Percentiles rank a stretch among this genome's conserved stretches.
Conservation (phyloP, 2,329 filamentous ascomycete species). For the Penicillium expansum region DNA sequence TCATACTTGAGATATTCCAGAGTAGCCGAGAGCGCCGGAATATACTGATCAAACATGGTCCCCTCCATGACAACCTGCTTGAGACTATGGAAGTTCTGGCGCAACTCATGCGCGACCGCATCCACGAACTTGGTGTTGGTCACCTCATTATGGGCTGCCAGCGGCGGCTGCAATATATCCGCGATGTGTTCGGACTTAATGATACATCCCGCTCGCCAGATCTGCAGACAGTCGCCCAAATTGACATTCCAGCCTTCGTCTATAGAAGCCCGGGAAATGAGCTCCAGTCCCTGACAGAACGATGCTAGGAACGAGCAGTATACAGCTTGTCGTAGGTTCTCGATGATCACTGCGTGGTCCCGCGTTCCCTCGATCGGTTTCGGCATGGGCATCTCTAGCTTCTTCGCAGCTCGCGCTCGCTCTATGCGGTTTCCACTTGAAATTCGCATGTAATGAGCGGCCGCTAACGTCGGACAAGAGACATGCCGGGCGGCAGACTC, state of each 20-base stretch:
- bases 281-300: conserved; percentile 64
- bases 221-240: conserved; percentile 45
- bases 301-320: conserved; percentile 61
- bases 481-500: conserved; percentile 62
- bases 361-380: conserved; percentile 30
- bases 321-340: conserved; percentile 59
- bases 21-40: conserved; percentile 60
- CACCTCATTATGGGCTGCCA: conserved; percentile 26
- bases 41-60: conserved; percentile 57
- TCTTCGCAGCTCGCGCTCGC: conserved; percentile 52
- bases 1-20: conserved; percentile 67
- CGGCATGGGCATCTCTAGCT: conserved; percentile 45
- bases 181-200: conserved; percentile 66
- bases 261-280: conserved; percentile 59
- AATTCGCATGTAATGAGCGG: conserved; percentile 61
- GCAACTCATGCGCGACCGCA: conserved; percentile 54
- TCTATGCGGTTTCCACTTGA: conserved; percentile 61
- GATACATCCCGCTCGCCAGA: conserved; percentile 70
- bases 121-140: conserved; percentile 43
- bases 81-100: conserved; percentile 49
- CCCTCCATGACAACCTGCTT: conserved; percentile 57
- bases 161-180: conserved; percentile 51
- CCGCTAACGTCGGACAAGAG: conserved; percentile 62
- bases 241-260: conserved; percentile 57
- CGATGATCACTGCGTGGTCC: conserved; percentile 49